A percentile compares a stretch with the other conserved stretches of the same genome.
phyloP scores from a whole-genome alignment of 2,329 filamentous ascomycete genomes.

The Pestalotiopsis sp. region DNA sequence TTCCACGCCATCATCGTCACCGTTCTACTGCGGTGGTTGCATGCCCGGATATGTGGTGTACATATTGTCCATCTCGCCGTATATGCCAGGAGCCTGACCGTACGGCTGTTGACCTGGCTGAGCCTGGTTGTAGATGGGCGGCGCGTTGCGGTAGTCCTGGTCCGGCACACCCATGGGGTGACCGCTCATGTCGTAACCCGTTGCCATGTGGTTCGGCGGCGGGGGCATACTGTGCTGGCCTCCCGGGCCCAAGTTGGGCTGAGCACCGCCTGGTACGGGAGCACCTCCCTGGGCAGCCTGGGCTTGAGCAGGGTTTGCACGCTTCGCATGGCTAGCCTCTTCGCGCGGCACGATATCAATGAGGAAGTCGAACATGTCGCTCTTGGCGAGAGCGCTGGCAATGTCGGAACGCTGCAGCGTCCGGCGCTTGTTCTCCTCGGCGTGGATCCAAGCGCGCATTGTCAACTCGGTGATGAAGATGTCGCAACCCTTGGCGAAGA shows the following conservation, averaged over 20 bases:
- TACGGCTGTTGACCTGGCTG: constrained; percentile 75
- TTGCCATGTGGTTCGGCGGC: constrained; percentile 62
- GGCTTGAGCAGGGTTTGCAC: constrained; percentile 60
- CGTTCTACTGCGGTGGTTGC: constrained; percentile 69
- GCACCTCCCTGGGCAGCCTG: constrained; percentile 38
- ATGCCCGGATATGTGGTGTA: constrained; percentile 76
- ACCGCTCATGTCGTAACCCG: constrained; percentile 64
- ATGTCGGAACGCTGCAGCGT: constrained; percentile 96
- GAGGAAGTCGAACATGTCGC: constrained; percentile 99
- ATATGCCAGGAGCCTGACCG: constrained; percentile 78
- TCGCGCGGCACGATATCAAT: constrained; percentile 98
- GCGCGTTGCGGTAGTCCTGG: constrained; percentile 78
- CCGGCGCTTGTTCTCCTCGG: constrained; percentile 96
- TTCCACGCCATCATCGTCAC: neutral
- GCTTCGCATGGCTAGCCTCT: constrained; percentile 86
- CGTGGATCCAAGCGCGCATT: constrained; percentile 99
- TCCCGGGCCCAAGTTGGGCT: constrained; percentile 57
- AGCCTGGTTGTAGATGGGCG: constrained; percentile 82
- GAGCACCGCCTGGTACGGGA: constrained; percentile 43
- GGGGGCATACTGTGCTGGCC: constrained; percentile 55
- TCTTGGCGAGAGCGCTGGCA: constrained; percentile 92
- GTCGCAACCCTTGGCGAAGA: constrained; percentile 98
- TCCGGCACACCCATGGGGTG: constrained; percentile 66
- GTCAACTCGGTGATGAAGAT: constrained; percentile 99
- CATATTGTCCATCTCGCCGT: constrained; percentile 79